Base-by-base conservation (phyloP, 352 stramenopile genomes). In the Globisporangium nagaii region DNA sequence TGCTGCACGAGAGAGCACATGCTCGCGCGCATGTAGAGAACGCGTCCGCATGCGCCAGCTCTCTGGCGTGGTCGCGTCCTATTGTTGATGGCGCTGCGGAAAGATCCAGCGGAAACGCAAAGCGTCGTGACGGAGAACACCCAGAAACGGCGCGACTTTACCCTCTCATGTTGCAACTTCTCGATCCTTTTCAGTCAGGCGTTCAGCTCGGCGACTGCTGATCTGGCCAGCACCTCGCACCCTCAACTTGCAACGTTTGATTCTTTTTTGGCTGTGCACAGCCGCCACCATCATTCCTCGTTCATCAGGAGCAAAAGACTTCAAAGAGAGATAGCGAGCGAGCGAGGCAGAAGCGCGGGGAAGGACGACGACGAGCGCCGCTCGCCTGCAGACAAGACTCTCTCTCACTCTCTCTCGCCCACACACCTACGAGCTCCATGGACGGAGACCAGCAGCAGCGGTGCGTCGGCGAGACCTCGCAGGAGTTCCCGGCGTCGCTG, bases 401-500 rank as follows among this genome's bases (percentile, higher is more conserved):
- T 25, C 3, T 13, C 15, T 27, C 27, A 17, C 43, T 25, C n/a
- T n/a, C 4, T 36, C 20, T 6, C 31, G 25, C 42, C 10, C 25
- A 24, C 2, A 10, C 4, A 13, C n/a, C n/a, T n/a, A n/a, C 35
- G 5, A 25, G 19, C 27, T 13, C 27, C 7, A 55, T 55, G 48
- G 24, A 50, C 12, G 25, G 13, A 28, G 46, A 32, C 30, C 19
- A 34, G 3, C 25, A 19, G 36, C 27, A 37, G 31, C 20, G 30
- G 46, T 3, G 42, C 15, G 12, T 7, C 19, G 24, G 24, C 13
- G 15, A 10, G 30, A 24, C 56, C 24, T 17, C 34, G 22, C 12
- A 35, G 13, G 57, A 47, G 39, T 84, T 88, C 53, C 75, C 73
- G 15, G 36, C 56, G 49, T 76, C 62, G 35, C 56, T 90, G 28